Percentiles rank a stretch among this genome's conserved stretches.
These are phyloP conservation scores for Melastoma candidum DNA, from an alignment of 441 rosid genomes.

Conservation along the genomic window DNA sequence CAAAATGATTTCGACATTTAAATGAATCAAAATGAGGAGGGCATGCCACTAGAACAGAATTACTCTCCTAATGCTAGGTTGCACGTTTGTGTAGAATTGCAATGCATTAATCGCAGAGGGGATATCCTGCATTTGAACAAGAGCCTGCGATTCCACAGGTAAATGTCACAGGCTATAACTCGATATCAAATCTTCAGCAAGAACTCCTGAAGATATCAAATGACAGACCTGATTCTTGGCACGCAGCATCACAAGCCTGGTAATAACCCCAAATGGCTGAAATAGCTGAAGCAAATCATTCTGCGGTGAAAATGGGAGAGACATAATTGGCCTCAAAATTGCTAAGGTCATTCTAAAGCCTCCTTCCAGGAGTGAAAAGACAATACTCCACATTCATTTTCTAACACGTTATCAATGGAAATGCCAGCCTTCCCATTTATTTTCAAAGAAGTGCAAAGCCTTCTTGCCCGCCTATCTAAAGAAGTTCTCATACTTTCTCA, in stretches of 20 bases:
- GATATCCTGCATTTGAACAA: constrained; percentile 96
- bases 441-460: too few relatives aligned
- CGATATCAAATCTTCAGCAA: constrained; percentile 6
- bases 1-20: background rate
- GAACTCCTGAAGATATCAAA: constrained; percentile 11
- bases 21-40: background rate
- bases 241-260: constrained; percentile 96
- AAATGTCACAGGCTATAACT: constrained; percentile 3
- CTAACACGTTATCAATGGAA: too few relatives aligned
- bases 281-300: constrained; percentile 96
- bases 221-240: constrained; percentile 88
- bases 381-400: too few relatives aligned
- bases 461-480: too few relatives aligned
- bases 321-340: background rate
- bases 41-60: background rate
- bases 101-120: constrained; percentile 77
- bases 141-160: constrained; percentile 45
- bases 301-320: constrained; percentile 26
- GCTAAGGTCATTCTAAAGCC: background rate
- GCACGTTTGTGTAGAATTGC: constrained; percentile 72
- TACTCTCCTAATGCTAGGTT: constrained; percentile 74
- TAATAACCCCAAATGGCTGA: constrained; percentile 95
- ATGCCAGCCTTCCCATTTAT: too few relatives aligned
- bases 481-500: too few relatives aligned
- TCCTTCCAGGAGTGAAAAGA: background rate